Base-by-base conservation (phyloP, 768 basidiomycete species). In the Mrakia hoshinonis region DNA sequence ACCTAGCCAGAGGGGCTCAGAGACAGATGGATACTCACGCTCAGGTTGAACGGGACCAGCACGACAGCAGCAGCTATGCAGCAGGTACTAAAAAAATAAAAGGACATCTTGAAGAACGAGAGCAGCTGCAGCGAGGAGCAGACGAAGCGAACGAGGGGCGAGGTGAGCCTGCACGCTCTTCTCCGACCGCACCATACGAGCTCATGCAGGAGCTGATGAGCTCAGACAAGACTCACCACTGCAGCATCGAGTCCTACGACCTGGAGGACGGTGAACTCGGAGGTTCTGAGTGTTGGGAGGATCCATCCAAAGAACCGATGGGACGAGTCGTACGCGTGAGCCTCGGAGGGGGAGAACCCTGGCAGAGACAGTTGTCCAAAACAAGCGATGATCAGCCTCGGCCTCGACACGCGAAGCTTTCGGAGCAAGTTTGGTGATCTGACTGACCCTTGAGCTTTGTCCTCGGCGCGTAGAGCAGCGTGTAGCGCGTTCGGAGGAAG, bases 181-280 rank as follows among this genome's bases (percentile, higher is more conserved):
- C 58, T 61, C 58, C 58, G 58, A 31, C 1, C 34, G 6, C 34
- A 34, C 13, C 29, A 34, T 60, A 13, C 29, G 9, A 31, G 55
- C 13, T 38, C 3, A 3, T 51, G 49, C 49, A 6, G 49, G 49
- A 5, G 7, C 43, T 43, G 15, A 43, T 20, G 39, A n/a, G n/a
- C 24, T 26, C 1, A 43, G 2, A n/a, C 55, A 38, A 22, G 18
- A 83, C 91, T 76, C 77, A 92, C 92, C 76, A 98, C 96, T 2
- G 92, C 94, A 51, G 95, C 95, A 79, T 99, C 95, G 51, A 99
- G 81, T 0, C 95, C 95, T 15, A 99, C 95, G 63, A 96, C 95
- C 79, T 97, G 93, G 2, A 99, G 83, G 3, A 99, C 87, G 0
- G 92, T 89, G 73, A 91, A 93, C 78, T 99, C 95, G 55, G 91